phyloP scores from a whole-genome alignment of 1,284 basidiomycete species.

The Apiotrichum domesticum region DNA sequence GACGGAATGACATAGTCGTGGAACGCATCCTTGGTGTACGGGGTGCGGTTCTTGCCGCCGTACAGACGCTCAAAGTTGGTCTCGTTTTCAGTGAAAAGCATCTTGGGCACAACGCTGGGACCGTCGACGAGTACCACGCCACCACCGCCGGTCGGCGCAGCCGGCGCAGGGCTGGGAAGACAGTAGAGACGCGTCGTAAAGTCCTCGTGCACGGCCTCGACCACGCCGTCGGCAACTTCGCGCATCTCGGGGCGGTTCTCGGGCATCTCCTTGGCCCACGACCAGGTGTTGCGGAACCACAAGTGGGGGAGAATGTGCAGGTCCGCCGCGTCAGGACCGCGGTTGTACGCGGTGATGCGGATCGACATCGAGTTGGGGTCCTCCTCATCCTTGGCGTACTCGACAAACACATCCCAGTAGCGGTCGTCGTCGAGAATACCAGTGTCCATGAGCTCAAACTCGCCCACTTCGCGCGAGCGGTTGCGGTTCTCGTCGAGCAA shows the following conservation, averaged over 20 bases:
- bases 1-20: constrained; percentile 88
- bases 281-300: constrained; percentile 98
- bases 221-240: constrained; percentile 53
- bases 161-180: constrained; percentile 83
- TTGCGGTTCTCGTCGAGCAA: constrained; percentile 78
- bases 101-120: constrained; percentile 65
- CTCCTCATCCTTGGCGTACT: constrained; percentile 98
- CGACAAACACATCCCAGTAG: constrained; percentile 80
- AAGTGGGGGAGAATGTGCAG: constrained; percentile 91
- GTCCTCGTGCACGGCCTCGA: constrained; percentile 67
- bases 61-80: constrained; percentile 92
- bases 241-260: constrained; percentile 62
- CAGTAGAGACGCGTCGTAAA: constrained; percentile 79
- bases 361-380: constrained; percentile 81
- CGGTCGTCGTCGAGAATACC: constrained; percentile 85
- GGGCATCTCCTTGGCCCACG: constrained; percentile 79
- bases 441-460: constrained; percentile 91
- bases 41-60: constrained; percentile 71
- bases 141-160: constrained; percentile 57
- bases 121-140: constrained; percentile 57
- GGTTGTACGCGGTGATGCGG: constrained; percentile 93
- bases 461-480: constrained; percentile 75
- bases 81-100: constrained; percentile 94
- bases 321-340: constrained; percentile 91
- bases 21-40: constrained; percentile 95